Conservation (phyloP, 2,329 filamentous ascomycete species). For the Ceratocystis lukuohia region DNA sequence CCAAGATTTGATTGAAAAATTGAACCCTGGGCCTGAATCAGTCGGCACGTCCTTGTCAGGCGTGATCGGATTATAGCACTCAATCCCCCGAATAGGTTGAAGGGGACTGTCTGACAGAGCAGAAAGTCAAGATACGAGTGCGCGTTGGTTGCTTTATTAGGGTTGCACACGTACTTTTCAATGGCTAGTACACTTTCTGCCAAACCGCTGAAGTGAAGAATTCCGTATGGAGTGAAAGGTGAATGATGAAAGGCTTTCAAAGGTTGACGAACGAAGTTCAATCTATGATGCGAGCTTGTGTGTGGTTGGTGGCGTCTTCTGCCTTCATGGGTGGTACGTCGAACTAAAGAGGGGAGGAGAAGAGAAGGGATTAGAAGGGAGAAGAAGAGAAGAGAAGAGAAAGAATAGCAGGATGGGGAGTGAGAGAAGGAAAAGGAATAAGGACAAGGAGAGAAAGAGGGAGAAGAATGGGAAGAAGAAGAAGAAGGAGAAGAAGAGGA, state of each 20-base stretch:
- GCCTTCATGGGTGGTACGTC: neutral
- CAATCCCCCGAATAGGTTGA: conserved; percentile 1
- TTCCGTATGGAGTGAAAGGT: neutral
- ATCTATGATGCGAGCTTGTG: neutral
- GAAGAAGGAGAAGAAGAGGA: neutral
- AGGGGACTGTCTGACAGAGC: conserved; percentile 10
- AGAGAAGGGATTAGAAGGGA: neutral
- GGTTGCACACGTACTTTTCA: conserved; percentile 11
- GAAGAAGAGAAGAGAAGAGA: neutral
- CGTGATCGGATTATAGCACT: neutral
- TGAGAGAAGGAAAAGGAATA: too few relatives aligned
- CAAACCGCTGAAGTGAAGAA: neutral
- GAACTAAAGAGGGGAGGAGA: neutral
- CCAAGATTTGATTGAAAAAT: neutral
- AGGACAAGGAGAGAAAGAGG: too few relatives aligned
- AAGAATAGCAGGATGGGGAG: too few relatives aligned
- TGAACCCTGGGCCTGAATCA: conserved; percentile 5
- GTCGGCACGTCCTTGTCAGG: conserved; percentile 1
- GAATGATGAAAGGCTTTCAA: neutral
- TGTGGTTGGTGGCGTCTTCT: neutral
- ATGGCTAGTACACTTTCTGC: neutral
- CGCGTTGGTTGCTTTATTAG: neutral
- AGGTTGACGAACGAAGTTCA: neutral
- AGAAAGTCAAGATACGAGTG: conserved; percentile 1
- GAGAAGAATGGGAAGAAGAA: too few relatives aligned